Conservation (phyloP, 1,284 basidiomycete genomes). For the Schizophyllum amplum region DNA sequence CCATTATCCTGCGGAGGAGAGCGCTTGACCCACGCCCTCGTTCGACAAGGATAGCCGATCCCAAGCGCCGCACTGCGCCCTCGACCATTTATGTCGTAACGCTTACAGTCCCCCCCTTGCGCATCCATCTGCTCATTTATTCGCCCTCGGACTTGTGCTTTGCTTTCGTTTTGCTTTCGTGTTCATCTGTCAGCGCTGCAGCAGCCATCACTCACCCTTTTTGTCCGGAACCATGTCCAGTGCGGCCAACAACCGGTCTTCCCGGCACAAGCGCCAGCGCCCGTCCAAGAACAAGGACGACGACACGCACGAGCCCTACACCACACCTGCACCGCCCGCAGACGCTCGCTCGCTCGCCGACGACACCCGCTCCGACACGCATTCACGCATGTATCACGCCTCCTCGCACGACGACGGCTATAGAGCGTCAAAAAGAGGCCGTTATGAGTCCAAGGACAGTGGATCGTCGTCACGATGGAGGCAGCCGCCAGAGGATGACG, state of each 20-base stretch:
- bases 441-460: neutral
- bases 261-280: neutral
- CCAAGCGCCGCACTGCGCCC: neutral
- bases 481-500: neutral
- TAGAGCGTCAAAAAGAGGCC: neutral
- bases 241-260: neutral
- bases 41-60: neutral
- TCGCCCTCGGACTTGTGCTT: neutral
- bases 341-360: neutral
- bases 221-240: neutral
- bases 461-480: neutral
- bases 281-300: slow-evolving; percentile 5
- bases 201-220: neutral
- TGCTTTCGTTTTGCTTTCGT: neutral
- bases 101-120: neutral
- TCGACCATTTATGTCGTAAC: neutral
- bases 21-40: neutral
- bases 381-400: neutral
- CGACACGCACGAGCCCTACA: slow-evolving; percentile 11
- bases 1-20: neutral
- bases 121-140: neutral
- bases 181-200: neutral
- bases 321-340: neutral
- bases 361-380: neutral
- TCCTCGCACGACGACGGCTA: neutral